phyloP scores from a whole-genome alignment of 2,329 filamentous ascomycete species.

The Arthrobotrys sinensis region DNA sequence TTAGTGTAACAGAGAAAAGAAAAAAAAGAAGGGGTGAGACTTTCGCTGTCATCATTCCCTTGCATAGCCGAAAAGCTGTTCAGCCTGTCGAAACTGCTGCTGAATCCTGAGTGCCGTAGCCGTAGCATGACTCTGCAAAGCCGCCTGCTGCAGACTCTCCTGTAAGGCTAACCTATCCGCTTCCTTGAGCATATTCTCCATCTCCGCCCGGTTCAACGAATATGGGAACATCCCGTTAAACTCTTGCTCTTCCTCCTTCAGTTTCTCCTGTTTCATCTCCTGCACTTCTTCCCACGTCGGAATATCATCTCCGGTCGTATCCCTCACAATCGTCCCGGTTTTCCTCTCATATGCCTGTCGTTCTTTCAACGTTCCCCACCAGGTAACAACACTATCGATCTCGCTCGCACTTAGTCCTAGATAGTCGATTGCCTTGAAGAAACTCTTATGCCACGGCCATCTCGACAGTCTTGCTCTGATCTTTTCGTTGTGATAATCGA shows the following conservation, averaged over 20 bases:
- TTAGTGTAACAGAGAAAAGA: conserved; percentile 30
- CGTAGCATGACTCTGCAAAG: conserved; percentile 34
- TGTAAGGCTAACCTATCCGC: conserved; percentile 39
- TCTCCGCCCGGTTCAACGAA: conserved; percentile 37
- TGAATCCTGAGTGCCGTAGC: conserved; percentile 26
- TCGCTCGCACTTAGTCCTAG: conserved; percentile 62
- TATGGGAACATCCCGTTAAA: conserved; percentile 39
- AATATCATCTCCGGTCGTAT: conserved; percentile 60
- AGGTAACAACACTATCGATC: conserved; percentile 63
- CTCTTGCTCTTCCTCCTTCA: conserved; percentile 31
- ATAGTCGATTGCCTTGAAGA: conserved; percentile 63
- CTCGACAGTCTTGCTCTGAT: conserved; percentile 61
- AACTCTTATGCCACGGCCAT: conserved; percentile 61
- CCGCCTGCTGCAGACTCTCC: conserved; percentile 43
- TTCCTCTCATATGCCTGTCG: conserved; percentile 35
- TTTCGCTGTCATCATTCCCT: conserved; percentile 21
- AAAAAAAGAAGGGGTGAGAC: conserved; percentile 7
- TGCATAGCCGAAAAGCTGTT: conserved; percentile 43
- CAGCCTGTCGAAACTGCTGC: conserved; percentile 35
- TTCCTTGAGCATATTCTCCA: conserved; percentile 51
- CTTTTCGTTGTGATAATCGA: conserved; percentile 62
- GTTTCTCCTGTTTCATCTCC: conserved; percentile 46
- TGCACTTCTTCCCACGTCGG: conserved; percentile 58
- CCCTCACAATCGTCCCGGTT: conserved; percentile 41
- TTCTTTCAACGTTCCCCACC: conserved; percentile 63